Percentiles rank a stretch among this genome's conserved stretches.
phyloP scores from a whole-genome alignment of 345 rosid species.

The Hibiscus syriacus region DNA sequence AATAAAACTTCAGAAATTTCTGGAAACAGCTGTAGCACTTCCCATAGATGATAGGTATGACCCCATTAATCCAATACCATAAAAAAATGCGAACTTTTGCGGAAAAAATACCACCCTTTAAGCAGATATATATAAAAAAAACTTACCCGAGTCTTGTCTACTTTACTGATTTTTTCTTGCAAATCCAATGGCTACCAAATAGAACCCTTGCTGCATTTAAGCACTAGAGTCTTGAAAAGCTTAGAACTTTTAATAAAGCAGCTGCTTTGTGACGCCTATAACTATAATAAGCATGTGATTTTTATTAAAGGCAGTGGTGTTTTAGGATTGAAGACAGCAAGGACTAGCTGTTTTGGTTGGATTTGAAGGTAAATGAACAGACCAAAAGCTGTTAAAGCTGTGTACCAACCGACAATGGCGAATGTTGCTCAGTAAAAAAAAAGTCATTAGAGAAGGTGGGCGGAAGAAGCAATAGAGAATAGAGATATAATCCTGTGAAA shows the following conservation, averaged over 20 bases:
- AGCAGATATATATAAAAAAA: not conserved
- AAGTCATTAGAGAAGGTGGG: conserved; percentile 1
- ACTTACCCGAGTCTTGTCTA: not conserved
- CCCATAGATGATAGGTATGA: not conserved
- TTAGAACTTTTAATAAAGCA: not conserved
- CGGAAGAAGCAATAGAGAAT: not conserved
- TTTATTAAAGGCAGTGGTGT: conserved; percentile 10
- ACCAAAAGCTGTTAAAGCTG: conserved; percentile 19
- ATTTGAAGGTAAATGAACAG: conserved; percentile 23
- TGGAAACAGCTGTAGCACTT: not conserved
- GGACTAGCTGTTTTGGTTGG: conserved; percentile 22
- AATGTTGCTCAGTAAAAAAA: conserved; percentile 22
- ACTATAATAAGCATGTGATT: not conserved
- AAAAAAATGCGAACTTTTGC: not conserved
- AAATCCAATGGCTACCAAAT: conserved; percentile 1
- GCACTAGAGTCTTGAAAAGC: not conserved
- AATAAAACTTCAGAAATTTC: not conserved
- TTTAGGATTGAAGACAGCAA: conserved; percentile 20
- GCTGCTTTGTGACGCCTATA: not conserved
- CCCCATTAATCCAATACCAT: not conserved
- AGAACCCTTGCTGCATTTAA: conserved; percentile 8
- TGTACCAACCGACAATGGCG: conserved; percentile 28
- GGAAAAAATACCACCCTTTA: not conserved
- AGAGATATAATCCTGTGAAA: not conserved
- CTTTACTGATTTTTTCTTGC: not conserved